Base-by-base conservation (phyloP, 2,329 filamentous ascomycete species). In the Eutypa lata region DNA sequence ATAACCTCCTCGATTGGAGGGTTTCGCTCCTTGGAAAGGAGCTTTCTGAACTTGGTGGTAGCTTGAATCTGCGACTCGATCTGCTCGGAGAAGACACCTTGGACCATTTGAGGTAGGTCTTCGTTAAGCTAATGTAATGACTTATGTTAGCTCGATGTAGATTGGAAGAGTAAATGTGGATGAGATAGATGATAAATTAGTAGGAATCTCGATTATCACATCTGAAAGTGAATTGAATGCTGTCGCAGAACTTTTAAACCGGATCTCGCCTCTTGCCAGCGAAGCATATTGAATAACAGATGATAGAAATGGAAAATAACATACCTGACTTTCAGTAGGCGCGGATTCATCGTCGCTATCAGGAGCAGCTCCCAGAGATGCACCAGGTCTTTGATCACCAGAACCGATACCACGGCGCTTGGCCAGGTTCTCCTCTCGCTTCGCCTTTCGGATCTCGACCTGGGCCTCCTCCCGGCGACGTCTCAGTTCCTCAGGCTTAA, bases 1-100 rank as follows among this genome's bases (percentile, higher is more conserved):
- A 99, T 99, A 64, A 99, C 94, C 71, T 95, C 91, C 79, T 99
- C 94, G 71, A 99, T 99, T 45, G 94, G 94, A 46, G 94, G 94
- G 79, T 99, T 99, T 70, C 94, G 90, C 80, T 99, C 94, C 79
- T 99, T 99, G 62, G 91, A 97, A 26, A 99, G 81, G 42, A 99
- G 84, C 82, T 99, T 99, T 72, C 94, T 83, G 82, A 99, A 99
- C 75, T 96, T 97, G 64, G 94, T 99, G 26, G 94, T 99, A 53
- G 93, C 91, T 76, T 93, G 87, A 65, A 99, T 99, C 76, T 99
- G 94, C 64, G 89, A 84, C 71, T 99, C 94, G 75, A 99, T 97
- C 76, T 97, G 91, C 61, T 99, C 93, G 60, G 94, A 99, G 78
- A 99, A 97, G 68, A 99, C 94, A 58, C 94, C 94, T 69, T 89